Conservation (phyloP, 2,329 filamentous ascomycete genomes). For the Ophiocordyceps robertsii region DNA sequence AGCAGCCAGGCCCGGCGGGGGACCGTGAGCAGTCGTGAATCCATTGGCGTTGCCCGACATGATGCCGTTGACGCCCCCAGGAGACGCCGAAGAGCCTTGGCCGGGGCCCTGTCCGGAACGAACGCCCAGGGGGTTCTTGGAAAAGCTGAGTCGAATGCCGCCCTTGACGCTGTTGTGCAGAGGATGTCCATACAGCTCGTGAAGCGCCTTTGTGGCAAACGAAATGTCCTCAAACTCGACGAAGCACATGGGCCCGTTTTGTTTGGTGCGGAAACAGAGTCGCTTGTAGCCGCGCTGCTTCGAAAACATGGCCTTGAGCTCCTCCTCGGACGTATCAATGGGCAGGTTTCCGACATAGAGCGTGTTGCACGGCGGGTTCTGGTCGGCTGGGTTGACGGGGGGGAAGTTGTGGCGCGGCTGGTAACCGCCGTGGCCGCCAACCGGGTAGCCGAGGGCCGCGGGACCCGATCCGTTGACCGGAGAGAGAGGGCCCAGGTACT, state of each 20-base stretch:
- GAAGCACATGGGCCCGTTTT: constrained; percentile 96
- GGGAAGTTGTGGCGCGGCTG: constrained; percentile 54
- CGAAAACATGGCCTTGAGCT: constrained; percentile 85
- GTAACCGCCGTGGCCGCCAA: constrained; percentile 40
- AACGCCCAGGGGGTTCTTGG: constrained; percentile 91
- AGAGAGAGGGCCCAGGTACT: constrained; percentile 25
- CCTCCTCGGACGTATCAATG: constrained; percentile 84
- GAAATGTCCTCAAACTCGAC: constrained; percentile 94
- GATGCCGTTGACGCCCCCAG: constrained; percentile 46
- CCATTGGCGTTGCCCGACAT: constrained; percentile 34
- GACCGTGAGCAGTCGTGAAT: constrained; percentile 58
- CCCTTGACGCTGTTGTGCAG: constrained; percentile 90
- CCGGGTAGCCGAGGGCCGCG: constrained; percentile 13
- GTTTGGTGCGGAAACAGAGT: constrained; percentile 86
- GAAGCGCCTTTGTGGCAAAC: constrained; percentile 79
- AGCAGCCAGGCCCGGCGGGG: constrained; percentile 66
- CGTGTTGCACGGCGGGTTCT: constrained; percentile 96
- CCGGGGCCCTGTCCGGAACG: constrained; percentile 57
- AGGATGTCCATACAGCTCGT: constrained; percentile 76
- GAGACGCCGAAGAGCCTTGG: constrained; percentile 21
- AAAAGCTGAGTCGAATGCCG: constrained; percentile 90
- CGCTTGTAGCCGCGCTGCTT: constrained; percentile 92
- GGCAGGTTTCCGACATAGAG: constrained; percentile 96
- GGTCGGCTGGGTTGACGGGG: constrained; percentile 83
- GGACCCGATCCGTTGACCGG: constrained; percentile 22